Evolutionary conservation across 2,329 filamentous ascomycete genomes (phyloP).

Genomic region (Corynespora cassiicola): DNA sequence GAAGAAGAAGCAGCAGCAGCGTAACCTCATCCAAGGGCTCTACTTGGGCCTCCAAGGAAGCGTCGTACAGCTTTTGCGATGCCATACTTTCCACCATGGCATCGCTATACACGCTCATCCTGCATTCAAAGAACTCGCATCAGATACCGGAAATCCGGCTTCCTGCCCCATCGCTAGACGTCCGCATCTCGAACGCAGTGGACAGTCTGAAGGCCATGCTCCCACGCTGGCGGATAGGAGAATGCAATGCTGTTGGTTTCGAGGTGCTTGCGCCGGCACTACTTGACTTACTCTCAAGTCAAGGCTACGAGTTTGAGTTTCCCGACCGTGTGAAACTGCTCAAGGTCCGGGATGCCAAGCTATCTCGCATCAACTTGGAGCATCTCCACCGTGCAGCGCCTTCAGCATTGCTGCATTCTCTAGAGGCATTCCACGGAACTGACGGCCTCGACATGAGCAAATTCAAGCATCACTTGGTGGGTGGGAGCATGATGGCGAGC

Average conservation of each 20-base stretch:
- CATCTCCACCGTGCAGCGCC: conserved; percentile 10
- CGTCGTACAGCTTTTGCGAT: conserved; percentile 2
- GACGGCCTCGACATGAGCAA: conserved; percentile 42
- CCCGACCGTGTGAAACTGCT: neutral
- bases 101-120: conserved; percentile 10
- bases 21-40: too few relatives aligned
- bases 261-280: conserved; percentile 19
- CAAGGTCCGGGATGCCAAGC: conserved; percentile 5
- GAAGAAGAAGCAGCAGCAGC: too few relatives aligned
- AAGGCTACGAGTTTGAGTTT: conserved; percentile 11
- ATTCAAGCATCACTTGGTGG: conserved; percentile 38
- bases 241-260: conserved; percentile 22
- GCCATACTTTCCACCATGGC: conserved; percentile 12
- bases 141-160: too few relatives aligned
- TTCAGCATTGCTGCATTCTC: conserved; percentile 42
- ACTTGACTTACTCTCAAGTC: conserved; percentile 6
- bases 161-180: too few relatives aligned
- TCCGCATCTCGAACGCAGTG: too few relatives aligned
- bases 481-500: conserved; percentile 46
- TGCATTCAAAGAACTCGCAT: too few relatives aligned
- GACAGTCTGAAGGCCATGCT: too few relatives aligned
- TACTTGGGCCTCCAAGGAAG: too few relatives aligned
- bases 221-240: too few relatives aligned
- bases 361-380: conserved; percentile 2
- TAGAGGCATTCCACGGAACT: conserved; percentile 48